These are phyloP conservation scores for Xylariaceae sp. DNA, from an alignment of 2,329 filamentous ascomycete species.

Conservation along the genomic window DNA sequence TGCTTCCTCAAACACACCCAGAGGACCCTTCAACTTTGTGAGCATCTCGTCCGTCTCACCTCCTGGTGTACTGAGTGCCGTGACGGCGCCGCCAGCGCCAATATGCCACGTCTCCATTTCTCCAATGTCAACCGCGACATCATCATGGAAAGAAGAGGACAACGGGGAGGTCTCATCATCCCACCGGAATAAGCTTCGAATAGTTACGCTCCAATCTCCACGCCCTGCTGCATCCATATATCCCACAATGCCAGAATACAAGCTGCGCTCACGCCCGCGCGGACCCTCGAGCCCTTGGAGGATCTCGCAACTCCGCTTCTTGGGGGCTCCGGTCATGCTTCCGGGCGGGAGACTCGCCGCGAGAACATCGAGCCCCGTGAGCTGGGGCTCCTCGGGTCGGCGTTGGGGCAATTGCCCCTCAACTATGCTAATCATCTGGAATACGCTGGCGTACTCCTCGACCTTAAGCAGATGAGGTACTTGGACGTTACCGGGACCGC, in stretches of 20 bases:
- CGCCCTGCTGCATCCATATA: slow-evolving; percentile 83
- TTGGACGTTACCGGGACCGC: slow-evolving; percentile 65
- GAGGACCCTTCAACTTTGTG: slow-evolving; percentile 61
- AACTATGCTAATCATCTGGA: slow-evolving; percentile 85
- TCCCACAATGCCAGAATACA: slow-evolving; percentile 86
- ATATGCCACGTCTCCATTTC: slow-evolving; percentile 68
- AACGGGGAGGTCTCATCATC: slow-evolving; percentile 49
- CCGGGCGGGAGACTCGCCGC: slow-evolving; percentile 78
- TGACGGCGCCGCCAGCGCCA: slow-evolving; percentile 87
- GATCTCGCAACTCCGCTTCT: slow-evolving; percentile 86
- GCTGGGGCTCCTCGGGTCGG: slow-evolving; percentile 20
- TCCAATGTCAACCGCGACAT: background rate
- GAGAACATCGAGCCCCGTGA: slow-evolving; percentile 71
- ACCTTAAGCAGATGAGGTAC: slow-evolving; percentile 79
- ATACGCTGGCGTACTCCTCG: slow-evolving; percentile 87
- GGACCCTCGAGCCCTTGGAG: slow-evolving; percentile 62
- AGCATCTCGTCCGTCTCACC: slow-evolving; percentile 92
- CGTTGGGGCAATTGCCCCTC: slow-evolving; percentile 58
- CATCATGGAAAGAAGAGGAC: background rate
- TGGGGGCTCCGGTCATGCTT: slow-evolving; percentile 94
- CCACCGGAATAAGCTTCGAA: slow-evolving; percentile 74
- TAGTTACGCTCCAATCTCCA: slow-evolving; percentile 89
- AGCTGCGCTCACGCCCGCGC: slow-evolving; percentile 54
- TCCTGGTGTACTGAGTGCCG: slow-evolving; percentile 71
- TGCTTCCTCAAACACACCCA: slow-evolving; percentile 45